phyloP scores from a whole-genome alignment of 208 protist species.

The Leishmania amazonensis region DNA sequence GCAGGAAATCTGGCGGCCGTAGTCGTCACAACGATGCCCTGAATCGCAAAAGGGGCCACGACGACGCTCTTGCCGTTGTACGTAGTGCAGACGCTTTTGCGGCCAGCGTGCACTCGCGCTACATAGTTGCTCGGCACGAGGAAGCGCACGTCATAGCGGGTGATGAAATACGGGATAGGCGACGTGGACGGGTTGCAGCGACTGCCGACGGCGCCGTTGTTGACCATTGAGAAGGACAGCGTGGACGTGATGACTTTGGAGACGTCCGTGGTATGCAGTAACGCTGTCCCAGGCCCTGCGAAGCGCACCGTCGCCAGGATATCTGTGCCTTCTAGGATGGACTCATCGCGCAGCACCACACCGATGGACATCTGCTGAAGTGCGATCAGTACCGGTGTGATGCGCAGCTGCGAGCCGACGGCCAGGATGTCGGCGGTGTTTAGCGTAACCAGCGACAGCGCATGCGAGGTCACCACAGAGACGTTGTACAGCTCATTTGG shows the following conservation, averaged over 20 bases:
- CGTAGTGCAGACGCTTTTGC: conserved; percentile 63
- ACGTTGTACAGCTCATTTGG: conserved; percentile 28
- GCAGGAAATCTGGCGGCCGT: conserved; percentile 29
- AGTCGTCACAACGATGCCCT: conserved; percentile 31
- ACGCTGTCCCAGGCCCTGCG: conserved; percentile 45
- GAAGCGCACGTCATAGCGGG: conserved; percentile 37
- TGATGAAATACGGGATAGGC: conserved; percentile 47
- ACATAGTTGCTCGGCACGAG: conserved; percentile 31
- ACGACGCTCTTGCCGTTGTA: conserved; percentile 36
- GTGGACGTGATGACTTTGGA: conserved; percentile 28
- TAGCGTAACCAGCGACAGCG: conserved; percentile 19
- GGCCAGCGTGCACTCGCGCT: conserved; percentile 28
- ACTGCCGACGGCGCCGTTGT: conserved; percentile 54
- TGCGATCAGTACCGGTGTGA: conserved; percentile 39
- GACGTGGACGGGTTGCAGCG: conserved; percentile 45
- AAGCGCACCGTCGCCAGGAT: conserved; percentile 36
- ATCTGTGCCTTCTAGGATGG: conserved; percentile 26
- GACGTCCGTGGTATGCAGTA: conserved; percentile 45
- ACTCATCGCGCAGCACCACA: conserved; percentile 22
- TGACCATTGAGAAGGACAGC: conserved; percentile 63
- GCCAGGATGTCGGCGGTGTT: background rate
- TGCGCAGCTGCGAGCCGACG: conserved; percentile 20
- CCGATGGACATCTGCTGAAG: conserved; percentile 25
- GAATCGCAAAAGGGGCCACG: conserved; percentile 35
- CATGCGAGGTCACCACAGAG: conserved; percentile 1